phyloP scores from a whole-genome alignment of 1,139 yeast species.

The Saccharomycopsis hybrid region DNA sequence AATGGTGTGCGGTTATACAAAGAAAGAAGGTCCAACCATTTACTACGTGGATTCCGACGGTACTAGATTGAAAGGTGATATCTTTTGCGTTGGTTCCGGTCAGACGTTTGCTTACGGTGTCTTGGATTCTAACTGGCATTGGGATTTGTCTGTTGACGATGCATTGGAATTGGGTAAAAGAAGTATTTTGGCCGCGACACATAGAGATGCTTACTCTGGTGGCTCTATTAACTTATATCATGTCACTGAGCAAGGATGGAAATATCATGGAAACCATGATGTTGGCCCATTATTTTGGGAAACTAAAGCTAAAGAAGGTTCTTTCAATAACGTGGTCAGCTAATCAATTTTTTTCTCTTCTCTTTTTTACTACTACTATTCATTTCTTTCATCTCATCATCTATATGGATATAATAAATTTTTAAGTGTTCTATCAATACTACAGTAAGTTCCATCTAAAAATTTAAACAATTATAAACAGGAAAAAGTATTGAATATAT shows the following conservation, averaged over 20 bases:
- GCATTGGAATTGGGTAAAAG: constrained; percentile 93
- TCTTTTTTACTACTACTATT: no score
- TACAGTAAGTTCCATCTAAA: no score
- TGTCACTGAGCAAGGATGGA: constrained; percentile 92
- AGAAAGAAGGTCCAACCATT: constrained; percentile 91
- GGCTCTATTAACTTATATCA: constrained; percentile 92
- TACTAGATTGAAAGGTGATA: constrained; percentile 86
- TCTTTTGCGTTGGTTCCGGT: constrained; percentile 98
- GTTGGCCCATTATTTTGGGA: constrained; percentile 93
- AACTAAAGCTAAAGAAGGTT: constrained; percentile 77
- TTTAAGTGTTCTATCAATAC: no score
- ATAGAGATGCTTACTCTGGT: constrained; percentile 98
- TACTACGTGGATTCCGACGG: constrained; percentile 98
- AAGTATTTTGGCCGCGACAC: constrained; percentile 94
- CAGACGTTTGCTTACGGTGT: constrained; percentile 99
- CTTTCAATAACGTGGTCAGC: constrained; percentile 82
- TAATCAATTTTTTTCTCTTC: no score
- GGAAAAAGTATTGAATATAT: no score
- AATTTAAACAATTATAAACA: no score
- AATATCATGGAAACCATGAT: constrained; percentile 89
- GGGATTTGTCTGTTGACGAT: constrained; percentile 89
- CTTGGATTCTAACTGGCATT: constrained; percentile 79
- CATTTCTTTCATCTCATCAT: no score
- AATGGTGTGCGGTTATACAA: constrained; percentile 96
- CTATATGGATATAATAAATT: no score